These are phyloP conservation scores for Actinomucor elegans DNA, from an alignment of 371 early-diverging fungal species.

Conservation along the genomic window DNA sequence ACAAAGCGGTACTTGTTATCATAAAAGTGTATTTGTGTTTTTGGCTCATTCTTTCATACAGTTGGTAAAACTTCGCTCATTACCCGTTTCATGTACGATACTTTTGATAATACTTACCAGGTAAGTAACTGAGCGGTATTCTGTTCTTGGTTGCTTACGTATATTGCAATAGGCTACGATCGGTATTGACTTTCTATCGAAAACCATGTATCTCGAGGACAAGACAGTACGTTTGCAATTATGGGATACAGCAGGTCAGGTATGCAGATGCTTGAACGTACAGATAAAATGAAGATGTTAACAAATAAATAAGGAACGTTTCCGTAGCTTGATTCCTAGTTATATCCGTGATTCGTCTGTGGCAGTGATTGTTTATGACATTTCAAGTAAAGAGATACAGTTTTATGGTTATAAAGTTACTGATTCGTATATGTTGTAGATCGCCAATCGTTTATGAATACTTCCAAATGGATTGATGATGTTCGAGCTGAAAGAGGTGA, in stretches of 20 bases:
- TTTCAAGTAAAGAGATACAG: conserved; percentile 20
- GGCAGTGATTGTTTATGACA: conserved; percentile 97
- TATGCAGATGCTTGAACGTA: background rate
- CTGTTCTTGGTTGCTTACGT: background rate
- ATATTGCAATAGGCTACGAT: conserved; percentile 94
- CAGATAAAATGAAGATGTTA: background rate
- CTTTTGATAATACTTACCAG: conserved; percentile 97
- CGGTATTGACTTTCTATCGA: conserved; percentile 99
- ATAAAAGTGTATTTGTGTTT: background rate
- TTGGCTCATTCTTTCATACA: conserved; percentile 18
- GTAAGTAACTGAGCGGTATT: too few relatives aligned
- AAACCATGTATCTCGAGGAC: conserved; percentile 98
- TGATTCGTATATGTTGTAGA: conserved; percentile 45
- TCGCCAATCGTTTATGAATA: conserved; percentile 91
- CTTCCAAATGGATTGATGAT: conserved; percentile 97
- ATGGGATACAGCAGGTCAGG: conserved; percentile 99
- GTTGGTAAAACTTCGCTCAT: conserved; percentile 99
- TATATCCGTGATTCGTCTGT: conserved; percentile 99
- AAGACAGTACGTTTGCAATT: conserved; percentile 97
- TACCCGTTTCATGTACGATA: conserved; percentile 99
- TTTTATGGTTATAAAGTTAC: background rate
- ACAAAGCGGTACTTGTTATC: conserved; percentile 79
- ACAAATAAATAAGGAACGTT: conserved; percentile 73
- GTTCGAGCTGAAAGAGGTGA: conserved; percentile 94
- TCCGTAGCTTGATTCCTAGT: conserved; percentile 96